Evolutionary conservation across 2,329 filamentous ascomycete species (phyloP).

Genomic region (Colletotrichum viniferum): DNA sequence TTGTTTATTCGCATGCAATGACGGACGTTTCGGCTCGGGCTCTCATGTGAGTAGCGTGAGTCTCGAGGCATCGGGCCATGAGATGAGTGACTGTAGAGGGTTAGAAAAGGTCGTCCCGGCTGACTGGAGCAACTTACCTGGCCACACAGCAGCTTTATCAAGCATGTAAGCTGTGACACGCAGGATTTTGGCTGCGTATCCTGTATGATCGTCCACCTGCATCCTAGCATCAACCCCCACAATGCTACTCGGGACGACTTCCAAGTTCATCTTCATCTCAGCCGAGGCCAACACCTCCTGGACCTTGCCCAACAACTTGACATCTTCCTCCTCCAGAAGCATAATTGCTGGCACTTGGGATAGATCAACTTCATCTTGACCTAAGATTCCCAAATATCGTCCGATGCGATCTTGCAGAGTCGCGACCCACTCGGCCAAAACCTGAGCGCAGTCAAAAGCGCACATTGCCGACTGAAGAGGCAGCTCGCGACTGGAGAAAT

Average conservation of each 20-base stretch:
- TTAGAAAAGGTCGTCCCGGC: conserved; percentile 1
- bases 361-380: conserved; percentile 80
- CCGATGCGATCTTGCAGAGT: conserved; percentile 95
- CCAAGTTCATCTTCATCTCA: conserved; percentile 77
- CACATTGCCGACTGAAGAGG: conserved; percentile 92
- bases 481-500: conserved; percentile 82
- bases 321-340: conserved; percentile 90
- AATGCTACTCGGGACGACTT: conserved; percentile 51
- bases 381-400: conserved; percentile 83
- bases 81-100: conserved; percentile 50
- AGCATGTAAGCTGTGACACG: conserved; percentile 86
- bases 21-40: conserved; percentile 58
- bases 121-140: conserved; percentile 62
- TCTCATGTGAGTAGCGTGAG: conserved; percentile 57
- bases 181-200: conserved; percentile 85
- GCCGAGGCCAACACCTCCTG: conserved; percentile 77
- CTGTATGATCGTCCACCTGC: conserved; percentile 66
- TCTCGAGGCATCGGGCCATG: conserved; percentile 60
- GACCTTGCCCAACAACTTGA: conserved; percentile 83
- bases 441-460: conserved; percentile 91
- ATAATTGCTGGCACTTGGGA: conserved; percentile 84
- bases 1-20: conserved; percentile 39
- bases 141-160: conserved; percentile 90
- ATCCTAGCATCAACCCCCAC: conserved; percentile 58
- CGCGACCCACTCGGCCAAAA: conserved; percentile 92